A percentile compares a stretch with the other conserved stretches of the same genome.
Evolutionary conservation across 2,329 filamentous ascomycete genomes (phyloP).

Genomic region (Colletotrichum sp.): DNA sequence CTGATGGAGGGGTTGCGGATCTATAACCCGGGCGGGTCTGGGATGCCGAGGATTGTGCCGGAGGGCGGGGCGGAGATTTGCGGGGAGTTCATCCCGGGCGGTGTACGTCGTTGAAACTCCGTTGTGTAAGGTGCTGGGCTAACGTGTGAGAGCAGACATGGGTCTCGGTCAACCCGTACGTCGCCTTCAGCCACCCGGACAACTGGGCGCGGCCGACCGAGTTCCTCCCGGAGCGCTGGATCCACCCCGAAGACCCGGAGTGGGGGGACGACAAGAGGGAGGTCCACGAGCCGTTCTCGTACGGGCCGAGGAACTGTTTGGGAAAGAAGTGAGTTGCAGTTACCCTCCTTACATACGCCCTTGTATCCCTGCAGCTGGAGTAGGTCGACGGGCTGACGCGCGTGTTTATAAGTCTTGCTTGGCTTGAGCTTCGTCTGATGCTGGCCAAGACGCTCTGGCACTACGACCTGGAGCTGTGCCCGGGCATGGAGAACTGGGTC

Average conservation of each 20-base stretch:
- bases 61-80: constrained; percentile 35
- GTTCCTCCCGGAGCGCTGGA: constrained; percentile 54
- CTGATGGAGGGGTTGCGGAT: constrained; percentile 45
- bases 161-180: constrained; percentile 13
- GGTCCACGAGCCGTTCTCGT: constrained; percentile 51
- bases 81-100: constrained; percentile 34
- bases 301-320: constrained; percentile 54
- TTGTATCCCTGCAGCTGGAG: neutral
- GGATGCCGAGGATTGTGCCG: constrained; percentile 31
- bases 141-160: neutral
- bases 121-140: neutral
- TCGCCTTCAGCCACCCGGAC: constrained; percentile 1
- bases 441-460: constrained; percentile 52
- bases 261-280: constrained; percentile 41
- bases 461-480: constrained; percentile 49
- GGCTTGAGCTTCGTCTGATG: constrained; percentile 54
- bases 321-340: constrained; percentile 43
- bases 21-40: constrained; percentile 29
- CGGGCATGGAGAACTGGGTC: constrained; percentile 40
- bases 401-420: constrained; percentile 44
- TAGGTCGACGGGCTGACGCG: neutral
- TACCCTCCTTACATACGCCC: neutral
- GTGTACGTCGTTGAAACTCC: constrained; percentile 26
- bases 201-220: constrained; percentile 48
- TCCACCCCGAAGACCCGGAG: constrained; percentile 10